Percentiles rank a stretch among this genome's conserved stretches.
Conservation (phyloP, 352 stramenopile genomes). For the Phytophthora crassamura region DNA sequence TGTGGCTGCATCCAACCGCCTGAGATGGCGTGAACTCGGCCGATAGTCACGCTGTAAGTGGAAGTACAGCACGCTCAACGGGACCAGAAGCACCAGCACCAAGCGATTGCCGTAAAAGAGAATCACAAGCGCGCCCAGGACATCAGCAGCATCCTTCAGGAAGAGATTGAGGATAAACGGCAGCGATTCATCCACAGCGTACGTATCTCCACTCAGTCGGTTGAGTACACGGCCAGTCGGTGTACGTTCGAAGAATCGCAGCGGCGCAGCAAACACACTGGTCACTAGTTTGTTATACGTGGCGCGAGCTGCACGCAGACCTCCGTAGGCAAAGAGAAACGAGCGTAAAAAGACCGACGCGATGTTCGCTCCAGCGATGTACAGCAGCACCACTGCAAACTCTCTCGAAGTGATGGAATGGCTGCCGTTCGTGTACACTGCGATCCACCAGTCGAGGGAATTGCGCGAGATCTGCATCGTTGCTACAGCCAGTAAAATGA, state of each 20-base stretch:
- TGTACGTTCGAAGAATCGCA: slow-evolving; percentile 77
- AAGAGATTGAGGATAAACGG: slow-evolving; percentile 92
- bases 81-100: slow-evolving; percentile 76
- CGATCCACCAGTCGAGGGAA: slow-evolving; percentile 86
- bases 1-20: slow-evolving; percentile 70
- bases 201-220: slow-evolving; percentile 82
- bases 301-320: slow-evolving; percentile 65
- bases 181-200: slow-evolving; percentile 85
- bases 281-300: slow-evolving; percentile 67
- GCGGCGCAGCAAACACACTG: slow-evolving; percentile 60
- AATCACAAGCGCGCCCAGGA: slow-evolving; percentile 76
- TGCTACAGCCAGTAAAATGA: slow-evolving; percentile 58
- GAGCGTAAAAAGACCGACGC: slow-evolving; percentile 75
- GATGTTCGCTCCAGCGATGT: slow-evolving; percentile 75
- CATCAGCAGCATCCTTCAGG: slow-evolving; percentile 78
- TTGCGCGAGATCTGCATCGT: slow-evolving; percentile 87
- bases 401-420: slow-evolving; percentile 51
- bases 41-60: slow-evolving; percentile 70
- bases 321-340: slow-evolving; percentile 87
- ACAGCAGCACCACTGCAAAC: slow-evolving; percentile 68
- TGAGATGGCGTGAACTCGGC: slow-evolving; percentile 75
- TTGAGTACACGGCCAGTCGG: slow-evolving; percentile 80
- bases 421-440: slow-evolving; percentile 75
- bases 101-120: slow-evolving; percentile 83
- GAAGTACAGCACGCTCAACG: slow-evolving; percentile 74